Evolutionary conservation across 192 early-diverging fungal species (phyloP).

Genomic region (Chytriomyces sp.): DNA sequence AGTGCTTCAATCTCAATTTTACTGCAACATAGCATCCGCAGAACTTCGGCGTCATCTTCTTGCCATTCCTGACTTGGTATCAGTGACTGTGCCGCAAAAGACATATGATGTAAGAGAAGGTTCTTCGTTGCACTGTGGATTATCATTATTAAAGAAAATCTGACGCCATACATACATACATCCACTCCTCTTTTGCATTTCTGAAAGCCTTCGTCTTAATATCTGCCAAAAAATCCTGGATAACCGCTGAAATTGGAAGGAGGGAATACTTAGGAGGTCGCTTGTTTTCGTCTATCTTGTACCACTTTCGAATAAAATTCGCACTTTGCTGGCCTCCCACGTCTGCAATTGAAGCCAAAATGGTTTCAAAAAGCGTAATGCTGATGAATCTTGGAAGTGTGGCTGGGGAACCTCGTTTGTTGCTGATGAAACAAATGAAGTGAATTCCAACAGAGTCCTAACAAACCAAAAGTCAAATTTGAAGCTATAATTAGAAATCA

Average conservation of each 20-base stretch:
- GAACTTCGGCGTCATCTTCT: conserved; percentile 7
- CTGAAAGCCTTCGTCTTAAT: conserved; percentile 15
- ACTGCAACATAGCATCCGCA: conserved; percentile 5
- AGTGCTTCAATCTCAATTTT: conserved; percentile 13
- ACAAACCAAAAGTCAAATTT: not conserved
- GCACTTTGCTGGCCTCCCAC: not conserved
- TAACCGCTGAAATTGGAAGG: conserved; percentile 13
- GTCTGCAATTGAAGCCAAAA: not conserved
- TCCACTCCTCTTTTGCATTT: conserved; percentile 17
- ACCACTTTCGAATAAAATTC: conserved; percentile 18
- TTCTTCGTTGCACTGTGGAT: not conserved
- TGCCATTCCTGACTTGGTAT: not conserved
- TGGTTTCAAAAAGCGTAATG: not conserved
- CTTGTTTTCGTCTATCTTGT: conserved; percentile 21
- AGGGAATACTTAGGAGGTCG: conserved; percentile 15
- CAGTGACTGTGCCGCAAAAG: not conserved
- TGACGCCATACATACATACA: not conserved
- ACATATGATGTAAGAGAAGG: not conserved
- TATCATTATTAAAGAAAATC: not conserved
- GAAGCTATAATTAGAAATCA: not conserved
- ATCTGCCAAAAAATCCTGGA: conserved; percentile 16
- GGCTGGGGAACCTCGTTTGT: not conserved
- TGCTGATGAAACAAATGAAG: conserved; percentile 21
- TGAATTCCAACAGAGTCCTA: conserved; percentile 23
- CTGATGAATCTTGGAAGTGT: conserved; percentile 1